Conservation (phyloP, 371 early-diverging fungal species). For the Mortierella sp. region DNA sequence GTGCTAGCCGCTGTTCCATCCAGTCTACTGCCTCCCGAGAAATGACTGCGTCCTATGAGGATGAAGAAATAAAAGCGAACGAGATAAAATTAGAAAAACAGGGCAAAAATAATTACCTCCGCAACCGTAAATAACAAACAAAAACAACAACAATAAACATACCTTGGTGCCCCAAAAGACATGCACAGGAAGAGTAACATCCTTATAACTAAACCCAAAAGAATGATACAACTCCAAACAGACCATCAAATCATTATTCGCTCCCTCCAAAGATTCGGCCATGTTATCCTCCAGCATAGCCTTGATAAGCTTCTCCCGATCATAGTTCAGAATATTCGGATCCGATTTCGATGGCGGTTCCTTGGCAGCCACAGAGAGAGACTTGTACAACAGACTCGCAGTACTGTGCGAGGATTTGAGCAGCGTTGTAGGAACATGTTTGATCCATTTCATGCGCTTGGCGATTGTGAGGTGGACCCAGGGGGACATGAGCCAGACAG, state of each 20-base stretch:
- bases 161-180: constrained; percentile 59
- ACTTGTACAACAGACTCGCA: constrained; percentile 42
- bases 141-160: neutral
- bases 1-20: constrained; percentile 58
- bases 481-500: constrained; percentile 56
- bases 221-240: constrained; percentile 51
- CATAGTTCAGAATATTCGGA: constrained; percentile 43
- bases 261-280: constrained; percentile 53
- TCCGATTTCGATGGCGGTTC: constrained; percentile 40
- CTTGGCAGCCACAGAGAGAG: constrained; percentile 53
- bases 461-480: constrained; percentile 56
- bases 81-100: neutral
- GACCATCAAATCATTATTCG: constrained; percentile 55
- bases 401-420: constrained; percentile 47
- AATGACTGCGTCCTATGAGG: constrained; percentile 52
- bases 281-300: constrained; percentile 57
- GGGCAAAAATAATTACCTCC: neutral
- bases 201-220: constrained; percentile 57
- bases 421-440: constrained; percentile 51
- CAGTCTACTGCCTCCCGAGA: constrained; percentile 58
- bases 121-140: neutral
- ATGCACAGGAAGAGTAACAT: constrained; percentile 57
- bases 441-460: constrained; percentile 58
- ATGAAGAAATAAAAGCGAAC: neutral
- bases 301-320: constrained; percentile 50